Conservation (phyloP, 2,329 filamentous ascomycete genomes). For the Alternaria ethzedia region DNA sequence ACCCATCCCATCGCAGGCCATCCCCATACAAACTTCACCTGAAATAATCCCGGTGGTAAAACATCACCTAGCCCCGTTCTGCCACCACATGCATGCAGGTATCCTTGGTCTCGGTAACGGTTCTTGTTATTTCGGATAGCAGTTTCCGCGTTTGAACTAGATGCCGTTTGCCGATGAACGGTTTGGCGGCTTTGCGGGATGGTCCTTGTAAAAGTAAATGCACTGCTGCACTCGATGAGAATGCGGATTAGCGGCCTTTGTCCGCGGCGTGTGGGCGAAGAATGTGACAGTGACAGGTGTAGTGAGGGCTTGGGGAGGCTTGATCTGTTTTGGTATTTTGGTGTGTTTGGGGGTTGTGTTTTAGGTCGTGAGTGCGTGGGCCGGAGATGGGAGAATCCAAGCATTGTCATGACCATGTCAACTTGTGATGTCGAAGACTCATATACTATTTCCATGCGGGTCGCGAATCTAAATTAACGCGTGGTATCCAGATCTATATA, state of each 20-base stretch:
- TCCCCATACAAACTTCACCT: not conserved
- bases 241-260: not conserved
- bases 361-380: not conserved
- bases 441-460: not conserved
- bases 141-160: not conserved
- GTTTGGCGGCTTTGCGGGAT: conserved; percentile 2
- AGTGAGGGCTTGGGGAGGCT: not conserved
- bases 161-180: conserved; percentile 4
- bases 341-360: not conserved
- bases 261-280: not conserved
- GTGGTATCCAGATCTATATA: conserved; percentile 7
- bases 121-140: not conserved
- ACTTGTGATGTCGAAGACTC: not conserved
- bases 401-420: not conserved
- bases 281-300: not conserved
- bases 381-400: not conserved
- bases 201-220: not conserved
- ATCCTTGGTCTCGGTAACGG: not conserved
- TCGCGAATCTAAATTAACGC: not conserved
- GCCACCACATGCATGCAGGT: not conserved
- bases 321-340: not conserved
- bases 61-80: not conserved
- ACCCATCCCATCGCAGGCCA: not conserved
- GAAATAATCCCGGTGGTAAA: not conserved
- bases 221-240: not conserved